Evolutionary conservation across 1,284 basidiomycete species (phyloP), one percentile per base, ranked within the genome.

Genomic region (Athelia sp.): DNA sequence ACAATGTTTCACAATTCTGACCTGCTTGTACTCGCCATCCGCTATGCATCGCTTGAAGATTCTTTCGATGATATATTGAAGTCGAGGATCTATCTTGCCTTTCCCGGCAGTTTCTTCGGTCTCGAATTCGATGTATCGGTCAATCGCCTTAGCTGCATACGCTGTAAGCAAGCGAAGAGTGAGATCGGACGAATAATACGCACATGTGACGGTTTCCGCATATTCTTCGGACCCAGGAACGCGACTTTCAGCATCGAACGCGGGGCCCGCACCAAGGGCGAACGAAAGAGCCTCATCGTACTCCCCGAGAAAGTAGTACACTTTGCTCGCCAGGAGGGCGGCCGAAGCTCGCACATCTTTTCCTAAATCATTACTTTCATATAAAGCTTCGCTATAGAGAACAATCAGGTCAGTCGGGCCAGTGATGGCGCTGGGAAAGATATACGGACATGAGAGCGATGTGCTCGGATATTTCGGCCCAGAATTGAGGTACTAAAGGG

Each of bases 401-500:
- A 36, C 31, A 53, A 46, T 56, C 52, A 55, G 58, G 43, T 54
- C 46, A 56, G 57, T 51, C 6, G 23, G 24, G 44, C 48, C 49
- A 47, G 45, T 19, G 47, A 47, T 52, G 32, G 50, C 46, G 23
- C 32, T 23, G 50, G 54, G 47, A 32, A 35, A 46, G 44, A 46
- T 48, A 52, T 45, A 78, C 90, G 62, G 64, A 92, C 93, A 98
- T 92, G 53, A 84, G 75, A 34, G 89, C 79, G 58, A 98, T 86
- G 65, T 92, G 84, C 67, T 98, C 95, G 60, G 92, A 93, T 63
- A 98, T 95, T 76, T 98, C 95, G 48, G 94, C 88, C 94, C 95
- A 98, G 70, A 97, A 97, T 61, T 92, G 87, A 38, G 93, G 83
- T 9, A 98, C 91, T 48, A 97, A 80, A 21, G 80, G 73, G 61